Conservation (phyloP, 768 basidiomycete genomes). For the Serendipita sp. region DNA sequence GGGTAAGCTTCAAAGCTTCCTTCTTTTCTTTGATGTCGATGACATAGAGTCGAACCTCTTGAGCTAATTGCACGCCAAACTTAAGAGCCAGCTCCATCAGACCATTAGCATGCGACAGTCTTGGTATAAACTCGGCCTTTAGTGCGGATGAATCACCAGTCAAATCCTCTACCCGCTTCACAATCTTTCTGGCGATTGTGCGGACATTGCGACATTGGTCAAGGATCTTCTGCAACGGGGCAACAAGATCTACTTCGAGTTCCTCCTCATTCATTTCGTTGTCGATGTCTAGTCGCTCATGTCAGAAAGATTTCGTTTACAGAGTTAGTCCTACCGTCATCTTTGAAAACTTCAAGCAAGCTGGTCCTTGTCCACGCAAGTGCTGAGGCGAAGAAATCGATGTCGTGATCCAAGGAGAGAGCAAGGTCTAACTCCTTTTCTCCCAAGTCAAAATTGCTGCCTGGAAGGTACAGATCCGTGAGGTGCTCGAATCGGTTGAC, state of each 20-base stretch:
- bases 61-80: conserved; percentile 90
- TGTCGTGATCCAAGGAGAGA: conserved; percentile 70
- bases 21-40: conserved; percentile 66
- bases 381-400: conserved; percentile 88
- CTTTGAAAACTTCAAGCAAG: conserved; percentile 52
- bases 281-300: conserved; percentile 39
- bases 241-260: conserved; percentile 59
- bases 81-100: conserved; percentile 41
- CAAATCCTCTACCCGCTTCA: conserved; percentile 71
- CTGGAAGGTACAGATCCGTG: conserved; percentile 70
- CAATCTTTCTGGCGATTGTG: conserved; percentile 69
- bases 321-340: conserved; percentile 42
- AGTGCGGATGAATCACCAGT: conserved; percentile 56
- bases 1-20: conserved; percentile 56
- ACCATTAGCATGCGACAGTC: conserved; percentile 48
- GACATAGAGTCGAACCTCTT: conserved; percentile 77
- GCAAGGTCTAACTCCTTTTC: conserved; percentile 81
- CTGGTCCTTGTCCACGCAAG: conserved; percentile 82
- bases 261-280: conserved; percentile 63
- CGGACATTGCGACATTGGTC: conserved; percentile 74
- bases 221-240: conserved; percentile 66
- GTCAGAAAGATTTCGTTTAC: neutral
- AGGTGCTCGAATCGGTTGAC: conserved; percentile 89
- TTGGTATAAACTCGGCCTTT: conserved; percentile 50
- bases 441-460: conserved; percentile 72